Percentiles rank a stretch among this genome's conserved stretches.
These are phyloP conservation scores for Alternaria brassicicola DNA, from an alignment of 2,329 filamentous ascomycete species.

Conservation along the genomic window DNA sequence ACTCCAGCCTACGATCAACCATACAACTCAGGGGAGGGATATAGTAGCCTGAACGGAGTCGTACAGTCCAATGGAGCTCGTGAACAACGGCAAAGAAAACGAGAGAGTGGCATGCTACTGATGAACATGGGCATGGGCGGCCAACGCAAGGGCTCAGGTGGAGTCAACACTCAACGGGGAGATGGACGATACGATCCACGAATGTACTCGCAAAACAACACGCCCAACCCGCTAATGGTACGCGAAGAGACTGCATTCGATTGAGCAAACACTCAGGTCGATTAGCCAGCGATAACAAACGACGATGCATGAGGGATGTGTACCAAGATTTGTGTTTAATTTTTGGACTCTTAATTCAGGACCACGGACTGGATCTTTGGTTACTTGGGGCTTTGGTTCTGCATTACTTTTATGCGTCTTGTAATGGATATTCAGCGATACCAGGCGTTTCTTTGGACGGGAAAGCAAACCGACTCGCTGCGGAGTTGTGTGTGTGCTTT, in stretches of 20 bases:
- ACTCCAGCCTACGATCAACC: slow-evolving; percentile 37
- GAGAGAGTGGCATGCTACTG: slow-evolving; percentile 49
- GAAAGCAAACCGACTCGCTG: neutral
- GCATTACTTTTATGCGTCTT: slow-evolving; percentile 3
- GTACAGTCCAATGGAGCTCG: slow-evolving; percentile 33
- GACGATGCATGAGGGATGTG: slow-evolving; percentile 18
- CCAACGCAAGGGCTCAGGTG: slow-evolving; percentile 47
- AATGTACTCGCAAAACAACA: slow-evolving; percentile 6
- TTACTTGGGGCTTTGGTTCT: slow-evolving; percentile 1
- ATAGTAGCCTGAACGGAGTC: slow-evolving; percentile 44
- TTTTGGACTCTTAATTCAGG: slow-evolving; percentile 37
- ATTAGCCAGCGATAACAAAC: slow-evolving; percentile 1
- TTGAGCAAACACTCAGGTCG: slow-evolving; percentile 13
- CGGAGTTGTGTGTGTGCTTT: slow-evolving; percentile 2
- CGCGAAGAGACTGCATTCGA: slow-evolving; percentile 44
- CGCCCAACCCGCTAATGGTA: slow-evolving; percentile 31
- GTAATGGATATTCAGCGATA: slow-evolving; percentile 7
- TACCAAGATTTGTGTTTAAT: slow-evolving; percentile 31
- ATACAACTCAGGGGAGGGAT: slow-evolving; percentile 37
- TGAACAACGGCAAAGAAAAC: slow-evolving; percentile 42
- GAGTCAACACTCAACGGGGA: slow-evolving; percentile 26
- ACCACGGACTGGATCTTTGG: slow-evolving; percentile 38
- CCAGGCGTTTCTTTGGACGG: neutral
- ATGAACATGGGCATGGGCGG: slow-evolving; percentile 46
- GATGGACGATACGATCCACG: slow-evolving; percentile 29